Conservation (phyloP, 2,329 filamentous ascomycete genomes). For the Colletotrichum plurivorum region DNA sequence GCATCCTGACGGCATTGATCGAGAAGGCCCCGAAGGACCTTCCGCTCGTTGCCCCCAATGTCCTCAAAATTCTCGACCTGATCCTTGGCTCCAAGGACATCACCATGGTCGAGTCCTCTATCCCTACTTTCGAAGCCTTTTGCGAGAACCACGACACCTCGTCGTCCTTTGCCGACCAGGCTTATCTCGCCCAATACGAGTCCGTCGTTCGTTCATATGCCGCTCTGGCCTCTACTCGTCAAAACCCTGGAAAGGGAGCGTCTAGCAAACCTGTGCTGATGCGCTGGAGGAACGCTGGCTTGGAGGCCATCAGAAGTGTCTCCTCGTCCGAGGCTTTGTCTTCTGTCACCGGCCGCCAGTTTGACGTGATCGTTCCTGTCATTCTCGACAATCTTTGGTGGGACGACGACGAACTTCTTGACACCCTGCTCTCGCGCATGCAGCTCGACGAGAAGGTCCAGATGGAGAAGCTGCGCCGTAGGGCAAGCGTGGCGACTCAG, state of each 20-base stretch:
- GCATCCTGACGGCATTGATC: slow-evolving; percentile 91
- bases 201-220: slow-evolving; percentile 86
- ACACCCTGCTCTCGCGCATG: slow-evolving; percentile 76
- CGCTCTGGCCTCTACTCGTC: slow-evolving; percentile 79
- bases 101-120: slow-evolving; percentile 91
- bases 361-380: slow-evolving; percentile 84
- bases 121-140: slow-evolving; percentile 88
- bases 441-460: slow-evolving; percentile 78
- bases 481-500: slow-evolving; percentile 85
- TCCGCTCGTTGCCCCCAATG: slow-evolving; percentile 86
- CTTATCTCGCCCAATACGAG: slow-evolving; percentile 86
- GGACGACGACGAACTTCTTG: slow-evolving; percentile 78
- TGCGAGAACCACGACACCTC: slow-evolving; percentile 91
- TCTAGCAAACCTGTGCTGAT: slow-evolving; percentile 81
- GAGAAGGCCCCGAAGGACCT: slow-evolving; percentile 94
- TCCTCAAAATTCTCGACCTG: slow-evolving; percentile 86
- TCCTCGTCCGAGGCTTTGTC: slow-evolving; percentile 85
- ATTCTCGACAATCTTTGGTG: slow-evolving; percentile 90
- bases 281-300: slow-evolving; percentile 81
- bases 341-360: slow-evolving; percentile 81
- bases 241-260: slow-evolving; percentile 64
- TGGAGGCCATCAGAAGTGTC: slow-evolving; percentile 85
- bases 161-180: slow-evolving; percentile 86
- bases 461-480: slow-evolving; percentile 74
- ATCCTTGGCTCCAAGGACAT: slow-evolving; percentile 90